phyloP scores from a whole-genome alignment of 140 eudicot genomes.

The Flaveria floridana region DNA sequence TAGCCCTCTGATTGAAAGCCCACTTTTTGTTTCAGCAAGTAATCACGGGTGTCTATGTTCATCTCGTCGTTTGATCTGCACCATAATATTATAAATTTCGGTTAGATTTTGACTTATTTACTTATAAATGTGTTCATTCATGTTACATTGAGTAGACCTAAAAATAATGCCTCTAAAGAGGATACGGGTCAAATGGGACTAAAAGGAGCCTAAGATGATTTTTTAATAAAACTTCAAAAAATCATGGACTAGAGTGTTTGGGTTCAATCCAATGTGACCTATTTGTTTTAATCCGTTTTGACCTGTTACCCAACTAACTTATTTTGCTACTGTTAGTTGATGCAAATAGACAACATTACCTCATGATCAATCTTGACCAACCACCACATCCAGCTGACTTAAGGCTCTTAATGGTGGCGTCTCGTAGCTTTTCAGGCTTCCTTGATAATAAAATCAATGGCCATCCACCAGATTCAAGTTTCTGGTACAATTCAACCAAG shows the following conservation, averaged over 20 bases:
- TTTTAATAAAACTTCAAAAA: not conserved
- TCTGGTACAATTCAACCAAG: constrained; percentile 44
- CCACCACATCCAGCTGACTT: constrained; percentile 49
- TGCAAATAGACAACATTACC: constrained; percentile 38
- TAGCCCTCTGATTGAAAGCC: constrained; percentile 39
- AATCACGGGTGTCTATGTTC: constrained; percentile 41
- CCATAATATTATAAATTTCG: not conserved
- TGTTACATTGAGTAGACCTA: not conserved
- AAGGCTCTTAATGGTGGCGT: constrained; percentile 40
- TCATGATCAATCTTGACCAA: constrained; percentile 59
- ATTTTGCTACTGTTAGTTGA: not conserved
- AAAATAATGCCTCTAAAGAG: not conserved
- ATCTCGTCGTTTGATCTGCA: constrained; percentile 50
- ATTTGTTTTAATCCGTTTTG: too few relatives aligned
- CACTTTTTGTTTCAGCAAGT: constrained; percentile 38
- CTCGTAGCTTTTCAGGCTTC: constrained; percentile 48
- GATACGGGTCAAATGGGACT: not conserved
- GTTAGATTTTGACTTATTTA: not conserved
- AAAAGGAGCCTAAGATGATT: not conserved
- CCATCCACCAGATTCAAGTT: constrained; percentile 54
- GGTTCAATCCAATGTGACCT: not conserved
- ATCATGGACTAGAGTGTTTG: not conserved
- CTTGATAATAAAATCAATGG: constrained; percentile 59
- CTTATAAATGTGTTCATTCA: not conserved
- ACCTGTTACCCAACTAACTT: not conserved